phyloP scores from a whole-genome alignment of 2,329 filamentous ascomycete genomes.

The Sporothrix mexicana region DNA sequence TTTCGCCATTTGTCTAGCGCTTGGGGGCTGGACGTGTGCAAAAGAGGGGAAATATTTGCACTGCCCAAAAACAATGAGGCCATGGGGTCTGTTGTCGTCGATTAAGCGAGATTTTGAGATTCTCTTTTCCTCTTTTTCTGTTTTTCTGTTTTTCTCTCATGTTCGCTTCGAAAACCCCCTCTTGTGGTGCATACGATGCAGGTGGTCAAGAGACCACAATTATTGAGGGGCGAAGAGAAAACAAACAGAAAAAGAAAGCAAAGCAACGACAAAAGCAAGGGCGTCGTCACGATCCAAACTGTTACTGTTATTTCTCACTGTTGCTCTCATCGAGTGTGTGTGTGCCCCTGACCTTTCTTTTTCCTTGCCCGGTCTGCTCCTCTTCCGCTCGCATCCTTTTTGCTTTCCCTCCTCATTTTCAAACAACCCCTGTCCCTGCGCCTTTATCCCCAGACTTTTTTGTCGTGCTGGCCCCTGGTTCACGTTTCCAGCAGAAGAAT shows the following conservation, averaged over 20 bases:
- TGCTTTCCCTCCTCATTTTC: neutral
- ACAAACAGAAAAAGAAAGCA: neutral
- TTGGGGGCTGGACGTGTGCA: neutral
- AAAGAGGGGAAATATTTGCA: neutral
- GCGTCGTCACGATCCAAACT: neutral
- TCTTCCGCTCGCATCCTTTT: neutral
- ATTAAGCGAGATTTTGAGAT: slow-evolving; percentile 25
- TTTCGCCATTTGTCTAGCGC: slow-evolving; percentile 12
- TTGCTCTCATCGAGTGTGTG: neutral
- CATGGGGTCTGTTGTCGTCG: neutral
- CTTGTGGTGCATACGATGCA: slow-evolving; percentile 6
- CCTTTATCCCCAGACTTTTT: neutral
- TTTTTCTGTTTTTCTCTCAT: no score
- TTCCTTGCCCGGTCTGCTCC: neutral
- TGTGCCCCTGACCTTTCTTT: slow-evolving; percentile 18
- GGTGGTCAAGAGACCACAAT: slow-evolving; percentile 6
- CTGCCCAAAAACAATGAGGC: neutral
- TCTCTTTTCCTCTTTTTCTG: neutral
- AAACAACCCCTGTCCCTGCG: slow-evolving; percentile 5
- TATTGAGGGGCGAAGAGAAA: neutral
- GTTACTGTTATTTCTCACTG: neutral
- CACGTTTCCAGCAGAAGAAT: no score
- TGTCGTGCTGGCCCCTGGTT: neutral
- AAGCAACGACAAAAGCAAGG: neutral
- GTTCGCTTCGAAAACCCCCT: neutral